Conservation (phyloP, 441 rosid genomes). For the Metrosideros polymorpha region DNA sequence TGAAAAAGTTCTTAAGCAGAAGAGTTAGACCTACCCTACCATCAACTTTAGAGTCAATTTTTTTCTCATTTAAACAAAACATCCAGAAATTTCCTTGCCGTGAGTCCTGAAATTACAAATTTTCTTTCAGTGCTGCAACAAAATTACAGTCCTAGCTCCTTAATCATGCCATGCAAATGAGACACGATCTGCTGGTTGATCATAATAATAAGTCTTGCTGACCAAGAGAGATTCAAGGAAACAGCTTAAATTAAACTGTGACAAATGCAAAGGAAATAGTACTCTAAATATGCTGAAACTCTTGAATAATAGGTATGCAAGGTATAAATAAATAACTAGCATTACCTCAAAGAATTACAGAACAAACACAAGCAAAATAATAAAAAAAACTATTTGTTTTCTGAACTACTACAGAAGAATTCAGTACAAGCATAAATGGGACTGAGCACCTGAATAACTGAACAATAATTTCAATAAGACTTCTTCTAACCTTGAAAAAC, state of each 20-base stretch:
- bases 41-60: not conserved
- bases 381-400: not conserved
- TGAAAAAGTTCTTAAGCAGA: not conserved
- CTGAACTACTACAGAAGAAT: not conserved
- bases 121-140: not conserved
- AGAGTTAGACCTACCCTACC: not conserved
- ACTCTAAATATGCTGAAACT: not conserved
- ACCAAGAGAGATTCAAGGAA: not conserved
- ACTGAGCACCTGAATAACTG: not conserved
- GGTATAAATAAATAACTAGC: not conserved
- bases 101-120: not conserved
- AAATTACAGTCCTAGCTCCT: not conserved
- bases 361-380: not conserved
- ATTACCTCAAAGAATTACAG: not conserved
- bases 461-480: not conserved
- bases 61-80: not conserved
- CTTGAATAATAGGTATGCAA: not conserved
- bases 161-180: not conserved
- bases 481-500: slow-evolving; percentile 46
- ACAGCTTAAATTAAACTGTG: not conserved
- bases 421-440: not conserved
- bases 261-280: not conserved
- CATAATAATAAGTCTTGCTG: not conserved
- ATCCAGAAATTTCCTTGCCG: not conserved
- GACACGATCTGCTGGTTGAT: not conserved